Conservation (phyloP, 257 asterid genomes). For the Solanum appendiculatum region DNA sequence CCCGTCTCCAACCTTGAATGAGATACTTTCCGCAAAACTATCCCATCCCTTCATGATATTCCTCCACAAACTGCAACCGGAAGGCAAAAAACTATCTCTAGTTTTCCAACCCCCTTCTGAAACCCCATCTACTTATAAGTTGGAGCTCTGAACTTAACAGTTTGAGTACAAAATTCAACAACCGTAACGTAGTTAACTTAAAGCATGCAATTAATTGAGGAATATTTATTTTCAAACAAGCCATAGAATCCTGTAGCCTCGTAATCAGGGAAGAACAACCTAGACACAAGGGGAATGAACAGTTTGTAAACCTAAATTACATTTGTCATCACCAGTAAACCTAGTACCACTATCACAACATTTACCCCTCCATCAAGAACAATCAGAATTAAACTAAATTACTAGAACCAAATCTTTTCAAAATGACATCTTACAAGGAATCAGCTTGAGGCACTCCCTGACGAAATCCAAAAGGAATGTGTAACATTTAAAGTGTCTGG, state of each 20-base stretch:
- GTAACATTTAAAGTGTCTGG: not conserved
- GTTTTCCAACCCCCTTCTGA: not conserved
- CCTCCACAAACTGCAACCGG: not conserved
- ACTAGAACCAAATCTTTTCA: constrained; percentile 63
- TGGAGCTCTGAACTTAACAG: not conserved
- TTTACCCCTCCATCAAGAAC: not conserved
- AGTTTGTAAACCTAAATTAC: not conserved
- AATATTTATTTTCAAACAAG: not conserved
- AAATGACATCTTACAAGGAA: constrained; percentile 44
- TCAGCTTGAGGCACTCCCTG: constrained; percentile 7
- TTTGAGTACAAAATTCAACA: not conserved
- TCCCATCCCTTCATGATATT: not conserved
- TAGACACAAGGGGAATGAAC: not conserved
- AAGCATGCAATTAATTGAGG: not conserved
- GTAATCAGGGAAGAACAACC: not conserved
- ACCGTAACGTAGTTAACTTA: not conserved
- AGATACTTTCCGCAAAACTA: too few relatives aligned
- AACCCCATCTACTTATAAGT: not conserved
- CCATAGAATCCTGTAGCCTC: not conserved
- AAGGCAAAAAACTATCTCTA: not conserved
- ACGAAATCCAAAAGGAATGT: constrained; percentile 43
- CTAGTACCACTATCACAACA: not conserved
- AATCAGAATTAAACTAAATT: not conserved
- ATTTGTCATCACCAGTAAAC: not conserved
- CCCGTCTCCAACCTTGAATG: not conserved